These are phyloP conservation scores for Fusarium euwallaceae DNA, from an alignment of 2,329 filamentous ascomycete genomes.

Conservation along the genomic window DNA sequence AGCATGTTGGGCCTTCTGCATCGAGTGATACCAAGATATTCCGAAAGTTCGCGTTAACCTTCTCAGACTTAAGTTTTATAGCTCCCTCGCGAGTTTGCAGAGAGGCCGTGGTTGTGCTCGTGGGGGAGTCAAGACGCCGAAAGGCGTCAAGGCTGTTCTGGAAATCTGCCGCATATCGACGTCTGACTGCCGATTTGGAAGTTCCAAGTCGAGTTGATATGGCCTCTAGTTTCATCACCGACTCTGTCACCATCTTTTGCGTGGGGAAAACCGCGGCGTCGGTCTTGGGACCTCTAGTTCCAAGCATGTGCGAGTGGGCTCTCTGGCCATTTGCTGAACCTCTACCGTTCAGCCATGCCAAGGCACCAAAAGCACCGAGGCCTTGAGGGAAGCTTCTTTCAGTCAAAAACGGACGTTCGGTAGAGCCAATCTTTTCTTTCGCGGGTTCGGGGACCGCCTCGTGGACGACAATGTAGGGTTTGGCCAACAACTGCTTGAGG, in stretches of 20 bases:
- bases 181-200: constrained; percentile 36
- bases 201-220: constrained; percentile 23
- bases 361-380: neutral
- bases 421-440: neutral
- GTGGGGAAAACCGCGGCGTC: constrained; percentile 11
- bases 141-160: constrained; percentile 40
- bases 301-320: neutral
- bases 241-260: constrained; percentile 5
- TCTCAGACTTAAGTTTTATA: constrained; percentile 11
- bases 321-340: neutral
- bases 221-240: constrained; percentile 11
- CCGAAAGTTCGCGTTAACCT: constrained; percentile 17
- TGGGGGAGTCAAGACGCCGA: constrained; percentile 17
- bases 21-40: constrained; percentile 26
- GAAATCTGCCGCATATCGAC: constrained; percentile 37
- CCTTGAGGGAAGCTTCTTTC: constrained; percentile 10
- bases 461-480: constrained; percentile 21
- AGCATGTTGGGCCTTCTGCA: constrained; percentile 1
- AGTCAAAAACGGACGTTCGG: constrained; percentile 25
- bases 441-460: neutral
- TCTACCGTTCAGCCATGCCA: constrained; percentile 14
- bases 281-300: neutral
- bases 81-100: constrained; percentile 9
- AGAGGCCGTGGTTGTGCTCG: neutral
- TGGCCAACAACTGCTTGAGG: constrained; percentile 33